Evolutionary conservation across 2,329 filamentous ascomycete species (phyloP), one percentile per base, ranked within the genome.

Genomic region (Xylariaceae sp.): DNA sequence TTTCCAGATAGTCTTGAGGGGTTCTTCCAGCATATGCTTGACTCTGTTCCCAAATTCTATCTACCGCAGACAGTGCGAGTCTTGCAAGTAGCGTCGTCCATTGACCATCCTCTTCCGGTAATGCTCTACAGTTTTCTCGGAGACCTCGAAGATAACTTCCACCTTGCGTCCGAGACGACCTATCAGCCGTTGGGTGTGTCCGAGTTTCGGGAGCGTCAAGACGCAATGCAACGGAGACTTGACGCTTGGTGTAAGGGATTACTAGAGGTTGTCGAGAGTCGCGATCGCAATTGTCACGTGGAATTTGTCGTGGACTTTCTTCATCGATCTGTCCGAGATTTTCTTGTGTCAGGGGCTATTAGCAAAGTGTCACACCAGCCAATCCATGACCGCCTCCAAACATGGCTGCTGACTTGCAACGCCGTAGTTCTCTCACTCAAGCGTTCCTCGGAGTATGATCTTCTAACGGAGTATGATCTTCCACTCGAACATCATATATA

Each of bases 1-100:
- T 40, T 67, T 11, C 65, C 63, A 12, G 37, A 14, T 1, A 57
- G 61, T 3, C 39, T 67, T 1, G 58, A 61, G 17, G 17, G 21
- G 0, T 60, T 61, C 21, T 66, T 61, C 44, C 55, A 53, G 31
- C 57, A 58, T 0, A 62, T 31, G 28, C 28, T 31, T 11, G 48
- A 48, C 11, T 37, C 39, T 1, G 24, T 61, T n/a, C 28, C 41
- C 9, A 33, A 47, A 24, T 21, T 55, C 4, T 61, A 58, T 24
- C 29, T 29, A 21, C 7, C 26, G 4, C 23, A 59, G 8, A 46
- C 46, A 0, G 11, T n/a, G 6, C 17, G 6, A 11, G n/a, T 50
- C 6, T 50, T 57, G 8, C 40, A 47, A 6, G 4, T 53, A 5
- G 5, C 49, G 8, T 8, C 21, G 3, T 24, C 28, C 7, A 6